Percentiles rank a stretch among this genome's conserved stretches.
phyloP scores from a whole-genome alignment of 768 basidiomycete species.

The Kwoniella sp. region DNA sequence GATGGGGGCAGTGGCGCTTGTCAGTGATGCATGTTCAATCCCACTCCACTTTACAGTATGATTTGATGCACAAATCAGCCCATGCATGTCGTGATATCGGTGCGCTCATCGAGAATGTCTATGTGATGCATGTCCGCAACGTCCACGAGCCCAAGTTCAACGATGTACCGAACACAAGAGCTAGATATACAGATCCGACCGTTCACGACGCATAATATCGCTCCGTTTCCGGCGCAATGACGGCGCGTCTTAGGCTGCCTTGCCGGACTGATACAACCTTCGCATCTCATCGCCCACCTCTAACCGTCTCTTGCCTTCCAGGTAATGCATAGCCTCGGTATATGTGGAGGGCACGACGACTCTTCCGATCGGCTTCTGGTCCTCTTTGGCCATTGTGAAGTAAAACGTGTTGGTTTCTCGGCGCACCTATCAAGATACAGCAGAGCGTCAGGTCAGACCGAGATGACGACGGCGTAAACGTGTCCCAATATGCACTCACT shows the following conservation, averaged over 20 bases:
- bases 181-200: no score
- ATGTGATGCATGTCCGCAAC: background rate
- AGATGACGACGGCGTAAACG: background rate
- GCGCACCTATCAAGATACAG: constrained; percentile 24
- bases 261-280: constrained; percentile 48
- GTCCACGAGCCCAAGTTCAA: background rate
- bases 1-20: no score
- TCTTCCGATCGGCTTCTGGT: constrained; percentile 41
- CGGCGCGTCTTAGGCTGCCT: constrained; percentile 7
- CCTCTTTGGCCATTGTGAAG: constrained; percentile 34
- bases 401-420: constrained; percentile 58
- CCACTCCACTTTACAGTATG: background rate
- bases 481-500: constrained; percentile 60
- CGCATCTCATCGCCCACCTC: constrained; percentile 72
- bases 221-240: no score
- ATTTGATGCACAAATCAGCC: no score
- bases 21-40: no score
- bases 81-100: no score
- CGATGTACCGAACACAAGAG: no score
- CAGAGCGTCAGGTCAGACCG: background rate
- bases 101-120: background rate
- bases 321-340: constrained; percentile 79
- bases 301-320: constrained; percentile 74
- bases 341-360: constrained; percentile 42
- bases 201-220: no score